phyloP scores from a whole-genome alignment of 768 basidiomycete genomes.

The Mycena olivaceomarginata region DNA sequence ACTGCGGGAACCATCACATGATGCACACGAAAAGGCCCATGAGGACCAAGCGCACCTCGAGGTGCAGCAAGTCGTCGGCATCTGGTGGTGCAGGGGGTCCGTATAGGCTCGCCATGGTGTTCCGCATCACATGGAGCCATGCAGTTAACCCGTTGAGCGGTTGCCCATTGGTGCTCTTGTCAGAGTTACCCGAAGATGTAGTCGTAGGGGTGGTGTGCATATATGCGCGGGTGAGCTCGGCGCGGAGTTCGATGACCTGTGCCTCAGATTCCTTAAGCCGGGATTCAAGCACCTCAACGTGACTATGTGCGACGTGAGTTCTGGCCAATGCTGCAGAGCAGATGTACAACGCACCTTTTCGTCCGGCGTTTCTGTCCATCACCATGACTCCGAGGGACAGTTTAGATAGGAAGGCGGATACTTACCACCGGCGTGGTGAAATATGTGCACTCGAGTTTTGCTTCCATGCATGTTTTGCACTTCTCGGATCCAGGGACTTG shows the following conservation, averaged over 20 bases:
- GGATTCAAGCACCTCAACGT: constrained; percentile 21
- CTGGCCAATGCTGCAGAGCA: background rate
- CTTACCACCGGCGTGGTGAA: background rate
- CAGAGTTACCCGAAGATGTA: too few species aligned
- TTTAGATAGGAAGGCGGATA: background rate
- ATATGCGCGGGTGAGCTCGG: constrained; percentile 10
- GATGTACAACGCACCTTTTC: background rate
- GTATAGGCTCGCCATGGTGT: too few species aligned
- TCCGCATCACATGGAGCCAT: too few species aligned
- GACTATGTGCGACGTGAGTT: background rate
- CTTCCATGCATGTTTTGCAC: background rate
- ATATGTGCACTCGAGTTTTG: background rate
- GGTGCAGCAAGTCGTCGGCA: too few species aligned
- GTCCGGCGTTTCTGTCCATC: background rate
- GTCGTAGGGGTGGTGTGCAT: background rate
- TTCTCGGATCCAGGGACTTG: background rate
- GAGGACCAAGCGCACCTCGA: too few species aligned
- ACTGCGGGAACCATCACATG: background rate
- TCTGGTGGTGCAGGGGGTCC: too few species aligned
- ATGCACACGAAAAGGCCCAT: background rate
- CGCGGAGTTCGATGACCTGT: background rate
- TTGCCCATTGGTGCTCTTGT: too few species aligned
- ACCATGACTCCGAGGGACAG: background rate
- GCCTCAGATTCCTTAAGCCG: constrained; percentile 14
- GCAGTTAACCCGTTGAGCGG: too few species aligned